phyloP scores from a whole-genome alignment of 805 yeast species.

The Clavispora carvajalis region DNA sequence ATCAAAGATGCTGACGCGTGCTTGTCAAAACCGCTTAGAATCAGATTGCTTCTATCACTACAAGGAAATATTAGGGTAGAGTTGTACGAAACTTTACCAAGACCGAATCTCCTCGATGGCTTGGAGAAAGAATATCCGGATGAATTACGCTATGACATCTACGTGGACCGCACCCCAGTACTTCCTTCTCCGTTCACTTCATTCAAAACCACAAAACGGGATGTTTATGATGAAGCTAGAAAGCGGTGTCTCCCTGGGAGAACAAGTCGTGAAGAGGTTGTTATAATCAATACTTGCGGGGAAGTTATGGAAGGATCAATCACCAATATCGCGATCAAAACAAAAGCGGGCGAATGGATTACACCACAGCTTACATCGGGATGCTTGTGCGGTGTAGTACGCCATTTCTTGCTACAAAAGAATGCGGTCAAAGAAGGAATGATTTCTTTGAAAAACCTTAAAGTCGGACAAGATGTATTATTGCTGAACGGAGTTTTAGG shows the following conservation, averaged over 20 bases:
- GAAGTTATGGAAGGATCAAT: constrained; percentile 77
- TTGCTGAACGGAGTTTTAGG: constrained; percentile 84
- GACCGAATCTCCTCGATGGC: constrained; percentile 28
- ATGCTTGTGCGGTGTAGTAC: constrained; percentile 77
- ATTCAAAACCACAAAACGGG: constrained; percentile 77
- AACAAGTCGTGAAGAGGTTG: constrained; percentile 59
- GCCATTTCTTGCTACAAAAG: constrained; percentile 57
- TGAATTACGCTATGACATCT: constrained; percentile 48
- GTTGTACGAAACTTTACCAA: constrained; percentile 22
- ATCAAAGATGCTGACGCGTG: constrained; percentile 19
- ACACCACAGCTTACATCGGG: constrained; percentile 81
- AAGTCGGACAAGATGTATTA: constrained; percentile 63
- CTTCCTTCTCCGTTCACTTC: constrained; percentile 72
- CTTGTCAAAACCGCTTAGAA: constrained; percentile 24
- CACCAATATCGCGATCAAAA: constrained; percentile 66
- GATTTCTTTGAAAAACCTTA: constrained; percentile 41
- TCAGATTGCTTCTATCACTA: constrained; percentile 27
- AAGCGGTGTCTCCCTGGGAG: constrained; percentile 38
- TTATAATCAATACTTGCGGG: constrained; percentile 51
- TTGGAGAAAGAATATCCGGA: constrained; percentile 13
- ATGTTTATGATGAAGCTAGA: constrained; percentile 60
- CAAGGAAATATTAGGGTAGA: constrained; percentile 29
- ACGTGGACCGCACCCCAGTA: constrained; percentile 50
- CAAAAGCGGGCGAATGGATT: constrained; percentile 52
- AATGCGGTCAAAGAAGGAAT: constrained; percentile 50